Percentiles rank a stretch among this genome's conserved stretches.
These are phyloP conservation scores for Sugiyamaella smithiae DNA, from an alignment of 805 yeast species.

Conservation along the genomic window DNA sequence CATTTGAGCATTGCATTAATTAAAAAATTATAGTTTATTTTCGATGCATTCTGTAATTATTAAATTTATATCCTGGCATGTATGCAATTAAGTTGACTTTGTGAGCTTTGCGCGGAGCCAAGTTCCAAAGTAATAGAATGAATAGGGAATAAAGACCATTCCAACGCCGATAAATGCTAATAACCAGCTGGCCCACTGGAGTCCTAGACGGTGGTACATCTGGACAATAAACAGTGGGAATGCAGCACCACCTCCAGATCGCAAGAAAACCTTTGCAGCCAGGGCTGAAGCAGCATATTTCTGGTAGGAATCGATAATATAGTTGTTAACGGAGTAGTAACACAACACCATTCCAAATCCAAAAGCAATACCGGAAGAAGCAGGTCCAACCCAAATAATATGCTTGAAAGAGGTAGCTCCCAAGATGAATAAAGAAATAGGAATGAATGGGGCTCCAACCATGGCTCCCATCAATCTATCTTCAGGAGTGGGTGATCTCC, in stretches of 20 bases:
- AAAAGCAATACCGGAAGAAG: constrained; percentile 53
- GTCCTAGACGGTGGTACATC: constrained; percentile 49
- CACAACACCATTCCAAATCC: constrained; percentile 54
- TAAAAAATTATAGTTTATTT: too few species aligned
- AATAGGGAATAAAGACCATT: constrained; percentile 51
- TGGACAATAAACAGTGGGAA: constrained; percentile 57
- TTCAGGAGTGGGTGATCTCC: constrained; percentile 52
- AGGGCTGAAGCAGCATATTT: constrained; percentile 54
- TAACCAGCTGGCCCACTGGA: constrained; percentile 53
- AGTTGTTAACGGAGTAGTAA: constrained; percentile 70
- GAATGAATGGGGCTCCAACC: constrained; percentile 45
- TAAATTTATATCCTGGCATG: too few species aligned
- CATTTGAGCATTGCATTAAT: too few species aligned
- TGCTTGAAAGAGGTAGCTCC: constrained; percentile 56
- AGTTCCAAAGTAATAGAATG: constrained; percentile 48
- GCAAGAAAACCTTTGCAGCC: constrained; percentile 58
- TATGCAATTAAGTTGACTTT: constrained; percentile 11
- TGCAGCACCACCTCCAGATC: constrained; percentile 61
- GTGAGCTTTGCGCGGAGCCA: constrained; percentile 32
- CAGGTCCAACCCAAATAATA: constrained; percentile 52
- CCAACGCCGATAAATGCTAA: constrained; percentile 51
- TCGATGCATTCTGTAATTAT: too few species aligned
- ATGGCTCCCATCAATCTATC: constrained; percentile 54
- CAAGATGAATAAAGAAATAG: constrained; percentile 53
- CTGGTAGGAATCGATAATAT: constrained; percentile 78